Percentiles rank a stretch among this genome's conserved stretches.
phyloP scores from a whole-genome alignment of 176 grass and related monocot genomes.

The Calamus simplicifolius region DNA sequence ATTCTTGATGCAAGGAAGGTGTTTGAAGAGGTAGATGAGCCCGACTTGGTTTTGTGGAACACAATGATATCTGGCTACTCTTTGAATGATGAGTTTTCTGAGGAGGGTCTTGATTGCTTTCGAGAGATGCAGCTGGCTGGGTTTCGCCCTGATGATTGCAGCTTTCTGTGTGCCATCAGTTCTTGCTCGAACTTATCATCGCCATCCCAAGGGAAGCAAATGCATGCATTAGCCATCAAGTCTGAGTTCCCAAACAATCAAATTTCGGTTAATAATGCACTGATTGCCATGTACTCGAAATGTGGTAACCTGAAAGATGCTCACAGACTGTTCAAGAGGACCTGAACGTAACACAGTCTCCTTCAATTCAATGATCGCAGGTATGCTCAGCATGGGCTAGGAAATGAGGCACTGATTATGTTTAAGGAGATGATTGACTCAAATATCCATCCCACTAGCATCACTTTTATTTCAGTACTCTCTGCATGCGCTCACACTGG shows the following conservation, averaged over 20 bases:
- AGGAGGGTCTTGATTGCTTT: slow-evolving; percentile 31
- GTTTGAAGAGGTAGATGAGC: slow-evolving; percentile 25
- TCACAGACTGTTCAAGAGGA: slow-evolving; percentile 29
- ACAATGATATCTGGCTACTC: slow-evolving; percentile 37
- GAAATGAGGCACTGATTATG: slow-evolving; percentile 20
- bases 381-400: slow-evolving; percentile 34
- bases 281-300: slow-evolving; percentile 30
- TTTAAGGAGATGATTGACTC: slow-evolving; percentile 32
- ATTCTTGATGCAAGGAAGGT: slow-evolving; percentile 25
- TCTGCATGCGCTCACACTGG: slow-evolving; percentile 36
- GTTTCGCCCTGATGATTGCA: slow-evolving; percentile 33
- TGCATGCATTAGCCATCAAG: slow-evolving; percentile 41
- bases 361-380: slow-evolving; percentile 38
- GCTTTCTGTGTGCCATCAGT: slow-evolving; percentile 39
- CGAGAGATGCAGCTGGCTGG: slow-evolving; percentile 25
- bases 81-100: slow-evolving; percentile 26
- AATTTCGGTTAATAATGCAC: slow-evolving; percentile 30
- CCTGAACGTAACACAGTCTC: slow-evolving; percentile 24
- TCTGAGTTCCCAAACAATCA: slow-evolving; percentile 23
- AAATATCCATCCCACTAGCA: slow-evolving; percentile 19
- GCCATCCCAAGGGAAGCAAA: slow-evolving; percentile 33
- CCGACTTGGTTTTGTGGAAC: slow-evolving; percentile 44
- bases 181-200: slow-evolving; percentile 30
- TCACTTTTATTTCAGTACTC: slow-evolving; percentile 38
- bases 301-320: slow-evolving; percentile 32